Conservation (phyloP, 257 asterid genomes). For the Solanum piurae region DNA sequence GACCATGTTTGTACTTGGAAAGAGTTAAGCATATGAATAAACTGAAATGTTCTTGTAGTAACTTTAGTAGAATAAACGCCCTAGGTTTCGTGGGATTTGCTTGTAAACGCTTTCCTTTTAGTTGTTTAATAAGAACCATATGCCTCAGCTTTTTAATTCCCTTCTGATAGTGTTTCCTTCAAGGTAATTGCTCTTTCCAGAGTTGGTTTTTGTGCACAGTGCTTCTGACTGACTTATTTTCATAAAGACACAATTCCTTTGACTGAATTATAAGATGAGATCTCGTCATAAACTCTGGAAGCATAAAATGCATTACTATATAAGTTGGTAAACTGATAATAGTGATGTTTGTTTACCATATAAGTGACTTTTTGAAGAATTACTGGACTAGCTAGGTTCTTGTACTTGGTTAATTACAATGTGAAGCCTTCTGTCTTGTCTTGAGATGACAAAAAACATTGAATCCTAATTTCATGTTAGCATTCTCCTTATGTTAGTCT, state of each 20-base stretch:
- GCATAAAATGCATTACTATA: background rate
- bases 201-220: background rate
- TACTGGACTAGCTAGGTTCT: background rate
- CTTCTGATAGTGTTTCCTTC: background rate
- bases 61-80: background rate
- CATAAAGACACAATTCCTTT: background rate
- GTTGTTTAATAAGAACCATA: background rate
- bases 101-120: background rate
- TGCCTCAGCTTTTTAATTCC: background rate
- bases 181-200: background rate
- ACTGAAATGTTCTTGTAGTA: background rate
- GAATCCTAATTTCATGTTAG: background rate
- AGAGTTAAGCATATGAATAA: background rate
- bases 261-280: background rate
- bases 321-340: background rate
- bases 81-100: background rate
- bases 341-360: background rate
- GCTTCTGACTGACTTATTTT: background rate
- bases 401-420: background rate
- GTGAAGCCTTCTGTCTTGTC: background rate
- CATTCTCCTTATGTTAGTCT: background rate
- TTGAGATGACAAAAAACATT: background rate
- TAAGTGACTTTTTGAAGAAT: background rate
- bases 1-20: background rate
- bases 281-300: background rate